phyloP scores from a whole-genome alignment of 73 alveolate species.

The Paramecium bursaria region DNA sequence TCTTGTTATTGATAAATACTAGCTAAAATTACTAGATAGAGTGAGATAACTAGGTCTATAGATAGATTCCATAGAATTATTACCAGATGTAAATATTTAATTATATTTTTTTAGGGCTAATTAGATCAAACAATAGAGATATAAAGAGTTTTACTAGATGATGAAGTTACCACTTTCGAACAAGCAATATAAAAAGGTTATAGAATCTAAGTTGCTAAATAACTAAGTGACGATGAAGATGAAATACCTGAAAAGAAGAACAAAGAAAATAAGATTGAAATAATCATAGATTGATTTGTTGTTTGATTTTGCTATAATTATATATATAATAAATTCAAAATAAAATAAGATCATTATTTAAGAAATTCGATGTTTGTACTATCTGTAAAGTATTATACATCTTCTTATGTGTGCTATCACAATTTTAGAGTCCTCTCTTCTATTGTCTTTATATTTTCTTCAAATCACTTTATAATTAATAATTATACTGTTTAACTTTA shows the following conservation, averaged over 20 bases:
- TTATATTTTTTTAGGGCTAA: too few relatives aligned
- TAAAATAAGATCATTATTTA: constrained; percentile 49
- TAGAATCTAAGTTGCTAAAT: too few relatives aligned
- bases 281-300: too few relatives aligned
- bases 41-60: not conserved
- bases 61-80: constrained; percentile 9
- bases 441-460: constrained; percentile 15
- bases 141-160: too few relatives aligned
- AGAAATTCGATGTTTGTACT: constrained; percentile 29
- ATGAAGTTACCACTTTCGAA: too few relatives aligned
- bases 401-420: not conserved
- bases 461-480: constrained; percentile 1
- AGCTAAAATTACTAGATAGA: constrained; percentile 1
- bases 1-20: constrained; percentile 9
- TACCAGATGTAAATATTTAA: not conserved
- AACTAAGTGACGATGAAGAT: too few relatives aligned
- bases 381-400: constrained; percentile 21
- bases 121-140: too few relatives aligned
- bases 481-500: constrained; percentile 2
- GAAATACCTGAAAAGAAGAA: too few relatives aligned
- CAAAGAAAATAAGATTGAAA: too few relatives aligned
- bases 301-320: too few relatives aligned
- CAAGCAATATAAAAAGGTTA: too few relatives aligned
- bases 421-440: not conserved
- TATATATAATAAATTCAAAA: too few relatives aligned